Evolutionary conservation across 2,329 filamentous ascomycete genomes (phyloP).

Genomic region (Intubia oerlemansii): DNA sequence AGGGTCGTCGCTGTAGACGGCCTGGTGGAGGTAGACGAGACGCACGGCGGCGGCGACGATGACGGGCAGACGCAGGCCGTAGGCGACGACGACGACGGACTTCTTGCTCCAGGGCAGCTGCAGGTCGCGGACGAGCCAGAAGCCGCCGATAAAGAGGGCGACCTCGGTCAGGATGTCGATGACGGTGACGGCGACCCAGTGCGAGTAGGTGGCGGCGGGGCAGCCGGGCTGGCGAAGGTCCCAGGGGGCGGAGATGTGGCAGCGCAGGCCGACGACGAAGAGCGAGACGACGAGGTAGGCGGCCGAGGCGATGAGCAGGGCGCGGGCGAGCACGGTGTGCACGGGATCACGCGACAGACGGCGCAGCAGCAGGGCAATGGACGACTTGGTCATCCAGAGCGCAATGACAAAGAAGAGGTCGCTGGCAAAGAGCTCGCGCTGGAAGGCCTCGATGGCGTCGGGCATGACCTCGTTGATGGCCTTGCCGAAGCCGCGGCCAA

Average conservation of each 20-base stretch:
- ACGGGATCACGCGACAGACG: slow-evolving; percentile 20
- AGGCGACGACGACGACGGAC: slow-evolving; percentile 16
- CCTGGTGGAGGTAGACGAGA: slow-evolving; percentile 14
- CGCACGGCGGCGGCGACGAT: slow-evolving; percentile 17
- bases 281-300: slow-evolving; percentile 17
- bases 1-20: slow-evolving; percentile 14
- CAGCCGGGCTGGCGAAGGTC: slow-evolving; percentile 12
- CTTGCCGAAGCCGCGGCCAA: slow-evolving; percentile 19
- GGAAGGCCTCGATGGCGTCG: slow-evolving; percentile 11
- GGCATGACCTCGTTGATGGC: slow-evolving; percentile 6
- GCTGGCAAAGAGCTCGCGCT: slow-evolving; percentile 16
- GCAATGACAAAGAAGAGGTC: slow-evolving; percentile 21
- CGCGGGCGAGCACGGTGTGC: slow-evolving; percentile 16
- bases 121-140: slow-evolving; percentile 16
- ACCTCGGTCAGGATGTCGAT: slow-evolving; percentile 20
- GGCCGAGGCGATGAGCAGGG: slow-evolving; percentile 15
- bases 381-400: slow-evolving; percentile 21
- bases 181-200: slow-evolving; percentile 17
- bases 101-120: slow-evolving; percentile 18
- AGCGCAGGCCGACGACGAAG: slow-evolving; percentile 18
- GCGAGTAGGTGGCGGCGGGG: slow-evolving; percentile 11
- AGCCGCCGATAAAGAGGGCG: slow-evolving; percentile 15
- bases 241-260: slow-evolving; percentile 17
- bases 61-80: slow-evolving; percentile 19
- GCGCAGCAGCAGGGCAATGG: slow-evolving; percentile 19